Conservation (phyloP, 192 early-diverging fungal species). For the Coemansia sp. region DNA sequence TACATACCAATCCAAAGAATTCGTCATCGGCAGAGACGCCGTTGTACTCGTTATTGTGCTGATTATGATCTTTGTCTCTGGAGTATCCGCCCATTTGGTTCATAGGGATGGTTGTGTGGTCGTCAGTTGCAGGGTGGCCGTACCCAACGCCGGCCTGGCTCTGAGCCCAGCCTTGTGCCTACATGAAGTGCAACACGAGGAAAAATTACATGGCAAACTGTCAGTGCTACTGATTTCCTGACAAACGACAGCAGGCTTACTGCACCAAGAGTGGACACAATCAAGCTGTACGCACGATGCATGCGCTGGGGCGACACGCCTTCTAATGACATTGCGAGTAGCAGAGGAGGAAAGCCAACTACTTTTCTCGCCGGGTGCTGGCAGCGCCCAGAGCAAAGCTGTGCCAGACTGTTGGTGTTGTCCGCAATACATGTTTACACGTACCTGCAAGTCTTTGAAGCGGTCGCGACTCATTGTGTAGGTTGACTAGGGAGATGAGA, state of each 20-base stretch:
- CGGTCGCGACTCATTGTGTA: slow-evolving; percentile 30
- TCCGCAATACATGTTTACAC: background rate
- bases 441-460: slow-evolving; percentile 28
- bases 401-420: background rate
- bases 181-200: background rate
- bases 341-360: background rate
- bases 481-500: background rate
- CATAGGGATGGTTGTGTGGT: slow-evolving; percentile 4
- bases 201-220: background rate
- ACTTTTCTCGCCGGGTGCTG: background rate
- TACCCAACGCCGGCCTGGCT: slow-evolving; percentile 3
- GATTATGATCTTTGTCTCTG: background rate
- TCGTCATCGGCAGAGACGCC: slow-evolving; percentile 9
- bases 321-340: background rate
- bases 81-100: slow-evolving; percentile 3
- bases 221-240: background rate
- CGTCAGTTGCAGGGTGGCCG: background rate
- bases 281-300: background rate
- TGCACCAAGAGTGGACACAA: background rate
- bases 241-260: background rate
- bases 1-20: slow-evolving; percentile 16
- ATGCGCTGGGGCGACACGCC: background rate
- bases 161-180: slow-evolving; percentile 13
- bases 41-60: background rate
- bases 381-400: background rate